Conservation (phyloP, 2,329 filamentous ascomycete species). For the Pseudogymnoascus sp. region DNA sequence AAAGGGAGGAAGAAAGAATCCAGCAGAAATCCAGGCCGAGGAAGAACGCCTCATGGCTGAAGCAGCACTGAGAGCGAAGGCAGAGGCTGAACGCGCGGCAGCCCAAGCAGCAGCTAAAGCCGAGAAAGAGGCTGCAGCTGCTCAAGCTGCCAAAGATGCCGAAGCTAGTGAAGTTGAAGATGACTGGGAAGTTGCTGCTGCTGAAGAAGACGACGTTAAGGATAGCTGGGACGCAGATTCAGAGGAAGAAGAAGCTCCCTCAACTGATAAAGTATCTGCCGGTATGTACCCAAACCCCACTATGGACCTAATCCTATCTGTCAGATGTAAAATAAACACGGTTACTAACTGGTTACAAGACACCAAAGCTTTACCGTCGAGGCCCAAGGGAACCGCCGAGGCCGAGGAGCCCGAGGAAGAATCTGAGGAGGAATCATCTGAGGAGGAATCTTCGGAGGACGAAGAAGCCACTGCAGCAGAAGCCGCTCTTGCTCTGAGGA, state of each 20-base stretch:
- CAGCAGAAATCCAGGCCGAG: slow-evolving; percentile 50
- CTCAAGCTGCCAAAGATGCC: slow-evolving; percentile 46
- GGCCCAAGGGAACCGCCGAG: slow-evolving; percentile 25
- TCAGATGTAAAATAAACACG: slow-evolving; percentile 21
- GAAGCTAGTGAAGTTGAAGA: slow-evolving; percentile 60
- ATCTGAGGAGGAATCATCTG: slow-evolving; percentile 44
- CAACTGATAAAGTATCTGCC: neutral
- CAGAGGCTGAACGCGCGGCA: slow-evolving; percentile 59
- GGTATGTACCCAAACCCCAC: slow-evolving; percentile 18
- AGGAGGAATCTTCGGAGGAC: slow-evolving; percentile 58
- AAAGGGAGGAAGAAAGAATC: slow-evolving; percentile 54
- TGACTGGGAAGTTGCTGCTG: slow-evolving; percentile 83
- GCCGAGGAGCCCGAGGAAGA: slow-evolving; percentile 47
- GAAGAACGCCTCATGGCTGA: slow-evolving; percentile 73
- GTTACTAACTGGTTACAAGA: slow-evolving; percentile 14
- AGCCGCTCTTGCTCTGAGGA: slow-evolving; percentile 65
- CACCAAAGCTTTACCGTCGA: slow-evolving; percentile 24
- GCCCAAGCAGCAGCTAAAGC: slow-evolving; percentile 57
- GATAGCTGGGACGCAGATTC: slow-evolving; percentile 91
- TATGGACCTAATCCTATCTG: slow-evolving; percentile 25
- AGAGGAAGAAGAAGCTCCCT: slow-evolving; percentile 53
- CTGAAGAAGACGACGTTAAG: slow-evolving; percentile 70
- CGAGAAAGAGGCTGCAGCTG: slow-evolving; percentile 49
- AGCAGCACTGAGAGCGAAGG: slow-evolving; percentile 62
- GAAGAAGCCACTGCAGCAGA: slow-evolving; percentile 69